A percentile compares a stretch with the other conserved stretches of the same genome.
These are phyloP conservation scores for Gigaspora rosea DNA, from an alignment of 192 early-diverging fungal genomes.

Conservation along the genomic window DNA sequence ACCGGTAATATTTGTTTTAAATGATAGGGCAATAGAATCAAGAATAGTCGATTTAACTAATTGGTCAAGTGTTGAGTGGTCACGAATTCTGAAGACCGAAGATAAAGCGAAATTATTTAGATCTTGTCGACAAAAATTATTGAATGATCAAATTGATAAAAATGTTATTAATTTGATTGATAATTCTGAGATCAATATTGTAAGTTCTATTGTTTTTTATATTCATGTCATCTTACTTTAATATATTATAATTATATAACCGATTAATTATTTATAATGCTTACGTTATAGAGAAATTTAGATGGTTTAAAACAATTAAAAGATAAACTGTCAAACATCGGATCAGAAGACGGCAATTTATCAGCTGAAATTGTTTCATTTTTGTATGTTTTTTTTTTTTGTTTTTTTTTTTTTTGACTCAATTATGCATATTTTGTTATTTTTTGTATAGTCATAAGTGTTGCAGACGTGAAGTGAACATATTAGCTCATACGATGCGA, in stretches of 20 bases:
- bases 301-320: conserved; percentile 5
- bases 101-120: conserved; percentile 26
- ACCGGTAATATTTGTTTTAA: conserved; percentile 4
- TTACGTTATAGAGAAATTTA: conserved; percentile 21
- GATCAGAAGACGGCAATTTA: conserved; percentile 13
- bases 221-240: not conserved
- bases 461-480: conserved; percentile 13
- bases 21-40: conserved; percentile 21
- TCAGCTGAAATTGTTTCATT: conserved; percentile 3
- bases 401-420: not conserved
- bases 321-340: not conserved
- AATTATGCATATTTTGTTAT: not conserved
- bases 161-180: conserved; percentile 24
- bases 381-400: not conserved
- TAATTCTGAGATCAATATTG: conserved; percentile 3
- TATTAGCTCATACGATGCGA: not conserved
- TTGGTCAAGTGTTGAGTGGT: conserved; percentile 24
- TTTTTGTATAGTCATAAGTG: conserved; percentile 14
- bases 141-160: conserved; percentile 15
- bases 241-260: not conserved
- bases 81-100: conserved; percentile 15
- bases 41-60: conserved; percentile 18
- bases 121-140: conserved; percentile 22
- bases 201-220: conserved; percentile 7
- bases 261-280: not conserved